Evolutionary conservation across 805 yeast genomes (phyloP), one percentile per base, ranked within the genome.

Genomic region (Lipomyces orientalis): DNA sequence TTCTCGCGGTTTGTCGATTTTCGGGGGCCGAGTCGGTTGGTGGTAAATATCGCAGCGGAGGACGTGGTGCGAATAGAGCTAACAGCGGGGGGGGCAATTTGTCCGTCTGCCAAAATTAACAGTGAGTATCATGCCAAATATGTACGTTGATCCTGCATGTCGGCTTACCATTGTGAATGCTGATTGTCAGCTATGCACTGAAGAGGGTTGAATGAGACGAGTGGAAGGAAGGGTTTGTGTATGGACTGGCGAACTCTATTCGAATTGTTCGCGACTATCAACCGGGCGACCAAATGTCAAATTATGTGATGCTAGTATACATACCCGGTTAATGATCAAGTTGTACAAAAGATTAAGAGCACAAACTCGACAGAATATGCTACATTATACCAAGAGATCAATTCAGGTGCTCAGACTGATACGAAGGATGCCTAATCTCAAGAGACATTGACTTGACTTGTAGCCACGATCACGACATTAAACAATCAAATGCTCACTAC

Each of bases 51-150:
- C 82, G 80, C n/a, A 86, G 76, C 35, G 90, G 90, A 10, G 86
- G 85, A 54, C 84, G 81, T 4, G 90, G 88, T 6, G 81, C 80
- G 73, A 88, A 88, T 34, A 88, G 81, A 73, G 82, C 81, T 64
- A 83, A 85, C 55, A 88, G 79, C 73, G 80, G 74, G 75, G 75
- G 72, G 9, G 81, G 86, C 6, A 85, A 76, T 57, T 75, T 76
- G 39, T 84, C 85, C 4, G 83, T 73, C 80, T 78, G 57, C 8
- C 22, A 43, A 43, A 19, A 14, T 16, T 43, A n/a, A 43, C 7
- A 43, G 22, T 43, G 9, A 43, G 49, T 7, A 43, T 19, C 19
- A 43, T 43, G n/a, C n/a, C 16, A 4, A 37, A 37, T 37, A 37
- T 10, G 2, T 14, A 37, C 9, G 43, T 37, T 5, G 10, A n/a